A percentile compares a stretch with the other conserved stretches of the same genome.
These are phyloP conservation scores for Dryas integrifolia DNA, from an alignment of 331 rosid genomes.

Conservation along the genomic window DNA sequence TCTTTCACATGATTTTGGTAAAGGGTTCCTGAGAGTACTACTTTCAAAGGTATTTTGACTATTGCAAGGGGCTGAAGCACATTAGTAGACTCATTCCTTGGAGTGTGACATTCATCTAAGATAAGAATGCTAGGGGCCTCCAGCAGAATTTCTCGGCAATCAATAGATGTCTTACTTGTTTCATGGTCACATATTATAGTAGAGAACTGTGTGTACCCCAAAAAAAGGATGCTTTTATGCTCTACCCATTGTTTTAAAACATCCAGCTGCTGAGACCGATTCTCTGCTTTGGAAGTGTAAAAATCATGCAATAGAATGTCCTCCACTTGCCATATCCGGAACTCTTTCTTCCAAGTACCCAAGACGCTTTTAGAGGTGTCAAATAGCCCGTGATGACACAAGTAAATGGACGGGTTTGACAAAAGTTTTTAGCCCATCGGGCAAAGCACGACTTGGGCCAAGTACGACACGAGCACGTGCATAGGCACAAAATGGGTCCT, in stretches of 20 bases:
- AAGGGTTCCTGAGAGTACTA: constrained; percentile 83
- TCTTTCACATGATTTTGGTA: constrained; percentile 87
- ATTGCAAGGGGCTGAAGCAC: constrained; percentile 69
- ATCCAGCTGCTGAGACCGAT: constrained; percentile 54
- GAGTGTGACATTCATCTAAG: constrained; percentile 88
- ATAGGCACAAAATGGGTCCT: too few species aligned
- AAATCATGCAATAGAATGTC: constrained; percentile 69
- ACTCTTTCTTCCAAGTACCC: constrained; percentile 80
- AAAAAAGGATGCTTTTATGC: constrained; percentile 73
- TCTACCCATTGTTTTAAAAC: constrained; percentile 72
- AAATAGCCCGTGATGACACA: too few species aligned
- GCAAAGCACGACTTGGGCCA: too few species aligned
- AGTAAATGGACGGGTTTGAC: too few species aligned
- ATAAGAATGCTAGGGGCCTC: constrained; percentile 69
- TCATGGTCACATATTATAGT: constrained; percentile 57
- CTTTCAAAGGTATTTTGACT: constrained; percentile 71
- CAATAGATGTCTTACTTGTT: constrained; percentile 27
- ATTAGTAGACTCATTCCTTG: constrained; percentile 84
- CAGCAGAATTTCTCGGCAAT: constrained; percentile 66
- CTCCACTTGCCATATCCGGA: constrained; percentile 81
- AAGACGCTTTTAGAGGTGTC: constrained; percentile 58
- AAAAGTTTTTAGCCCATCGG: too few species aligned
- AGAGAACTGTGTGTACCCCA: constrained; percentile 86
- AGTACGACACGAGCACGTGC: too few species aligned
- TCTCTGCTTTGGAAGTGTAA: constrained; percentile 72